Evolutionary conservation across 2,329 filamentous ascomycete genomes (phyloP).

Genomic region (Scedosporium boydii): DNA sequence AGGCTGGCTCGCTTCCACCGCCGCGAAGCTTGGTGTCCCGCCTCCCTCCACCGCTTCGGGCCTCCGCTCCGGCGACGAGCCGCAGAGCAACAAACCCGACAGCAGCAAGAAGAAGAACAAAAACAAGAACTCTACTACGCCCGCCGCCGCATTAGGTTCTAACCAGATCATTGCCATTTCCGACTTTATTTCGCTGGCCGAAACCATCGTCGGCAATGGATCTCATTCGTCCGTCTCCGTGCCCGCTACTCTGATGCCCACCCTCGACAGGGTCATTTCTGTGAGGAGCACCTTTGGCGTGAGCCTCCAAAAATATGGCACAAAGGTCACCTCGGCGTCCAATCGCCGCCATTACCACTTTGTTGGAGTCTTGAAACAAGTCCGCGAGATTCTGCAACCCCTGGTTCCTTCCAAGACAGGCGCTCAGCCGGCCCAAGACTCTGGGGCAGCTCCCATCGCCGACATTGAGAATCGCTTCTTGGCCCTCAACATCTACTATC

Average conservation of each 20-base stretch:
- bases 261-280: background rate
- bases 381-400: slow-evolving; percentile 20
- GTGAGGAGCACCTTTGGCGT: background rate
- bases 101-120: background rate
- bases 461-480: background rate
- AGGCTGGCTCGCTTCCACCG: slow-evolving; percentile 30
- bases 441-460: background rate
- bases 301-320: background rate
- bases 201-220: background rate
- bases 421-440: background rate
- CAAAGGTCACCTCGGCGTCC: slow-evolving; percentile 8
- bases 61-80: slow-evolving; percentile 11
- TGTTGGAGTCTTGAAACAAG: slow-evolving; percentile 22
- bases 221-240: background rate
- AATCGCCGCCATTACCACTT: slow-evolving; percentile 23
- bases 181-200: background rate
- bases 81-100: slow-evolving; percentile 3
- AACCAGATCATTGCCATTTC: background rate
- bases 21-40: slow-evolving; percentile 22
- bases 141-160: background rate
- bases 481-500: background rate
- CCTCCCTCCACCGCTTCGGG: slow-evolving; percentile 15
- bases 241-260: background rate
- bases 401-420: slow-evolving; percentile 7
- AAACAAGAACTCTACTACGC: no score